phyloP scores from a whole-genome alignment of 2,329 filamentous ascomycete species.

The Sordariomycetes sp. region DNA sequence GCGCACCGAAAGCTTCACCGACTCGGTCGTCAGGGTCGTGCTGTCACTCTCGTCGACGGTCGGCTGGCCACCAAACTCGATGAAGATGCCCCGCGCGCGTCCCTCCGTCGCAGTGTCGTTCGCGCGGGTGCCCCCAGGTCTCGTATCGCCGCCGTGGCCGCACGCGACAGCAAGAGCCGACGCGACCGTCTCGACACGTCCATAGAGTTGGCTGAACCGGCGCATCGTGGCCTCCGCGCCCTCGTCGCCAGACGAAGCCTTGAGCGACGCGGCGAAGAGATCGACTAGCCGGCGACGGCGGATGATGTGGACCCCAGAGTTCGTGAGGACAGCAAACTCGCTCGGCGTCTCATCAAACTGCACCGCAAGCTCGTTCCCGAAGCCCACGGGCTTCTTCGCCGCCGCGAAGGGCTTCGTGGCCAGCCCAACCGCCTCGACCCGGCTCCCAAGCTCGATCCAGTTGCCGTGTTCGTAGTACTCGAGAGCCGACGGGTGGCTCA shows the following conservation, averaged over 20 bases:
- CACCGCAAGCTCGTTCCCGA: slow-evolving; percentile 92
- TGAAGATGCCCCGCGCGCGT: slow-evolving; percentile 75
- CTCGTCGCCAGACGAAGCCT: slow-evolving; percentile 63
- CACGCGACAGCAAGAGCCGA: slow-evolving; percentile 91
- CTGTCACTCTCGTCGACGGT: slow-evolving; percentile 70
- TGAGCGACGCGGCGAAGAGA: slow-evolving; percentile 75
- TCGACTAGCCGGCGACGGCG: slow-evolving; percentile 79
- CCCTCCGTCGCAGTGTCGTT: slow-evolving; percentile 81
- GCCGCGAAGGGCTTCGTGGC: slow-evolving; percentile 65
- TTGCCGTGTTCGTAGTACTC: slow-evolving; percentile 69
- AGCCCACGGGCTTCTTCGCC: slow-evolving; percentile 58
- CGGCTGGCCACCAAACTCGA: slow-evolving; percentile 84
- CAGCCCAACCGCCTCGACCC: slow-evolving; percentile 68
- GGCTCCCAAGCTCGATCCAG: slow-evolving; percentile 65
- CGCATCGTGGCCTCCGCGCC: slow-evolving; percentile 73
- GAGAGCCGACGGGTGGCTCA: slow-evolving; percentile 39
- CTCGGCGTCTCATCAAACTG: slow-evolving; percentile 78
- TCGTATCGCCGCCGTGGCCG: slow-evolving; percentile 72
- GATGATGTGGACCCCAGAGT: slow-evolving; percentile 79
- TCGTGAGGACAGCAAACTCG: slow-evolving; percentile 86
- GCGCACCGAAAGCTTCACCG: slow-evolving; percentile 76
- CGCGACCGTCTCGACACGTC: slow-evolving; percentile 78
- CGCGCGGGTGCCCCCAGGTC: slow-evolving; percentile 62
- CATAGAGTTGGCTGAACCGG: slow-evolving; percentile 77
- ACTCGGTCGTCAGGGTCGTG: slow-evolving; percentile 62